Evolutionary conservation across 1,284 basidiomycete genomes (phyloP).

Genomic region (Trichosporon asahii): DNA sequence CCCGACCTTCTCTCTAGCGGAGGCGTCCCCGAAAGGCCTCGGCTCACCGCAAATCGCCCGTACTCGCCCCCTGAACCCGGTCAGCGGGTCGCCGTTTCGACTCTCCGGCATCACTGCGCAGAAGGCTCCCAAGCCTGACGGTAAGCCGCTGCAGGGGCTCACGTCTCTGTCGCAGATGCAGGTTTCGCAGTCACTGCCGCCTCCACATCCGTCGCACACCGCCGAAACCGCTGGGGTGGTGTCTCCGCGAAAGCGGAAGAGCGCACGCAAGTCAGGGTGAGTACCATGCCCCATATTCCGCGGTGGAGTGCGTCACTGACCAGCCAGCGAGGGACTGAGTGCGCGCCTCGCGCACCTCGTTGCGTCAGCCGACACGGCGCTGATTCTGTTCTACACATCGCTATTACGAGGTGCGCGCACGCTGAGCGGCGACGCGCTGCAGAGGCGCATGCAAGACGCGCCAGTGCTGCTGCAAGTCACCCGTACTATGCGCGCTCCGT

Average conservation of each 20-base stretch:
- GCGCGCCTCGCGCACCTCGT: conserved; percentile 23
- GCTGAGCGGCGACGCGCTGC: conserved; percentile 14
- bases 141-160: conserved; percentile 8
- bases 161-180: conserved; percentile 9
- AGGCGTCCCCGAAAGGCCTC: neutral
- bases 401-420: conserved; percentile 24
- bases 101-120: neutral
- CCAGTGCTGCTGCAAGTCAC: conserved; percentile 16
- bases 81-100: conserved; percentile 14
- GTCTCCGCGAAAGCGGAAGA: conserved; percentile 36
- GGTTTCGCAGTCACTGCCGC: conserved; percentile 8
- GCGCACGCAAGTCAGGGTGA: conserved; percentile 8
- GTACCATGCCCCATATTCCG: neutral
- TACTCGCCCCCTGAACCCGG: neutral
- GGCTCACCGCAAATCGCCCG: neutral
- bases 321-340: neutral
- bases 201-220: conserved; percentile 24
- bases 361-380: conserved; percentile 27
- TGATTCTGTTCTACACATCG: conserved; percentile 45
- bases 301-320: neutral
- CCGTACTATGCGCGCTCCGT: conserved; percentile 15
- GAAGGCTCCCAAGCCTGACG: neutral
- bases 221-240: conserved; percentile 33
- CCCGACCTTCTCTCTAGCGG: neutral
- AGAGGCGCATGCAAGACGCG: conserved; percentile 19